These are phyloP conservation scores for Sarocladiaceae sp. DNA, from an alignment of 2,329 filamentous ascomycete species.

Conservation along the genomic window DNA sequence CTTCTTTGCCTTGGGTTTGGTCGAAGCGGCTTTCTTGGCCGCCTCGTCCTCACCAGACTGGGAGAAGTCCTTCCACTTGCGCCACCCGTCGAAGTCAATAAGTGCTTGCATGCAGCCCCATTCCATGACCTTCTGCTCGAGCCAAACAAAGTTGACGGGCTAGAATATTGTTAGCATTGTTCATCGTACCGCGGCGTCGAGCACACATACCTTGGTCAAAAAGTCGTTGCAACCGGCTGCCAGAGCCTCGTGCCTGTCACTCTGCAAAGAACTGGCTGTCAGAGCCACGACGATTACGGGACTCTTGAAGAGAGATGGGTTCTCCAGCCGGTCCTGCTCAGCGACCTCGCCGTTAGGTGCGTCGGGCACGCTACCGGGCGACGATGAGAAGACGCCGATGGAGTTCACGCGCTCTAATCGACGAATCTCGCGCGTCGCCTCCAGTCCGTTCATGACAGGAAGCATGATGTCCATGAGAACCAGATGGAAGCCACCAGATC, in stretches of 20 bases:
- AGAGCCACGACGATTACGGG: constrained; percentile 97
- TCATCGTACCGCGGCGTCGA: background rate
- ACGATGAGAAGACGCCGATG: constrained; percentile 85
- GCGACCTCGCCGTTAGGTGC: constrained; percentile 37
- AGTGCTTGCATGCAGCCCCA: constrained; percentile 99
- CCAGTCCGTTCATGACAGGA: constrained; percentile 91
- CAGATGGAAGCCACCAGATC: constrained; percentile 85
- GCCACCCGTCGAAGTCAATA: constrained; percentile 97
- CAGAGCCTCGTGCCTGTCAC: constrained; percentile 89
- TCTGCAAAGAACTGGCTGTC: constrained; percentile 90
- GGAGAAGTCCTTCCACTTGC: constrained; percentile 88
- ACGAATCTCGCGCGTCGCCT: constrained; percentile 92
- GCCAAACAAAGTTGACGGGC: constrained; percentile 97
- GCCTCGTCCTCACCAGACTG: constrained; percentile 41
- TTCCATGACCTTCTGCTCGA: constrained; percentile 96
- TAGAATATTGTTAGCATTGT: constrained; percentile 29
- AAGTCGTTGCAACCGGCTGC: constrained; percentile 98
- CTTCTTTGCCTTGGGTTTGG: constrained; percentile 40
- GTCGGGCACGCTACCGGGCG: constrained; percentile 28
- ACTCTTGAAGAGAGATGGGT: constrained; percentile 77
- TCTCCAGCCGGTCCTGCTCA: constrained; percentile 66
- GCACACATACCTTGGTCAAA: constrained; percentile 75
- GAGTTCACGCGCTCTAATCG: constrained; percentile 84
- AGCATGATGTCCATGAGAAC: constrained; percentile 99
- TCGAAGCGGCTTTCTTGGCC: constrained; percentile 31